Conservation (phyloP, 768 basidiomycete species). For the Leccinum incarnatum region DNA sequence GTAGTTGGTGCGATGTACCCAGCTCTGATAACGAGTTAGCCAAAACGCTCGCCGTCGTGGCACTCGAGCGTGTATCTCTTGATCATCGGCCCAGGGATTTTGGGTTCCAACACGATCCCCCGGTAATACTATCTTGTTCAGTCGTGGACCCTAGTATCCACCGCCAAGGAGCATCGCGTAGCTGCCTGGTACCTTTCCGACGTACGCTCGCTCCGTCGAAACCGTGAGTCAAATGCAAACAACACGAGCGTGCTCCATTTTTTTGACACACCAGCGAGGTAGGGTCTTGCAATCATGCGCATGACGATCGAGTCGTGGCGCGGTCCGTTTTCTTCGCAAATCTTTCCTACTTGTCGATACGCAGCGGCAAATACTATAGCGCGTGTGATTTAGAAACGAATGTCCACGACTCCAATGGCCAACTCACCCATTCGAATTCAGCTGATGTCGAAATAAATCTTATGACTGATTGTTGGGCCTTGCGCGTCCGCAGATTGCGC, state of each 20-base stretch:
- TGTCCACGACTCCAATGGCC: neutral
- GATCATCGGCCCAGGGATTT: constrained; percentile 92
- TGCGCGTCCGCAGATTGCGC: too few species aligned
- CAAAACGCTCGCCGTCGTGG: constrained; percentile 85
- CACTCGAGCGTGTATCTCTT: constrained; percentile 88
- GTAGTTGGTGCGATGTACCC: constrained; percentile 88
- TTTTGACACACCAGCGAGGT: constrained; percentile 66
- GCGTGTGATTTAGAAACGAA: constrained; percentile 39
- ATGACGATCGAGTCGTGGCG: constrained; percentile 74
- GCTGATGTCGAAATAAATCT: constrained; percentile 29
- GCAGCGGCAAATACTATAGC: constrained; percentile 79
- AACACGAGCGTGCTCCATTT: neutral
- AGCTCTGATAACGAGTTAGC: constrained; percentile 90
- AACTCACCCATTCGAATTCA: constrained; percentile 63
- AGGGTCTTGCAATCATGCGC: constrained; percentile 97
- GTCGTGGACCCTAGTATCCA: constrained; percentile 88
- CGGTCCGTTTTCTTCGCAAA: constrained; percentile 87
- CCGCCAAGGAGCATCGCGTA: constrained; percentile 97
- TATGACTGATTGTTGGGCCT: too few species aligned
- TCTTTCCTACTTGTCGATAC: constrained; percentile 94
- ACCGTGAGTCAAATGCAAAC: neutral
- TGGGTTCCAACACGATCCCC: constrained; percentile 85
- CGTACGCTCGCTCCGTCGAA: constrained; percentile 83
- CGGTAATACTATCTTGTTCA: constrained; percentile 98
- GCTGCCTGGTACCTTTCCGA: constrained; percentile 90